These are phyloP conservation scores for Saccharomycopsis fodiens DNA, from an alignment of 805 yeast species.

Conservation along the genomic window DNA sequence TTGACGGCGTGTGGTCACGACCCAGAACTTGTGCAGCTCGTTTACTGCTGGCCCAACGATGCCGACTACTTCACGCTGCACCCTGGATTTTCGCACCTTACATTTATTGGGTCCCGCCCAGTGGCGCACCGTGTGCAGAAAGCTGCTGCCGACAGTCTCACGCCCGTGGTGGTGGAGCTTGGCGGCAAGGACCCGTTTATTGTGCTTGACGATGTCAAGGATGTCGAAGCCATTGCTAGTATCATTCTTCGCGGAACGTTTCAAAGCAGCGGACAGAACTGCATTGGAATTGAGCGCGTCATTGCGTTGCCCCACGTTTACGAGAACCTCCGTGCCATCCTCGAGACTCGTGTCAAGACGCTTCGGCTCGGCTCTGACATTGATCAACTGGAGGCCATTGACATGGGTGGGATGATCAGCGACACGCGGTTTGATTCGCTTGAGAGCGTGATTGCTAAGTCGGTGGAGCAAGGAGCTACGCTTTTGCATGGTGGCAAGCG, in stretches of 20 bases:
- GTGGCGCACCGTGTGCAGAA: conserved; percentile 83
- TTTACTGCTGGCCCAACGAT: conserved; percentile 82
- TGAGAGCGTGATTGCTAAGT: conserved; percentile 61
- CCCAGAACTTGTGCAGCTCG: conserved; percentile 79
- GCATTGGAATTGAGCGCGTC: conserved; percentile 95
- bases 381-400: conserved; percentile 84
- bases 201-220: conserved; percentile 72
- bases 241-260: conserved; percentile 90
- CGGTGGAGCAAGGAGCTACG: conserved; percentile 75
- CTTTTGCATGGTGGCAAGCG: conserved; percentile 76
- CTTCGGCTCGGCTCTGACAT: conserved; percentile 85
- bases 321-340: conserved; percentile 47
- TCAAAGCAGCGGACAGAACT: conserved; percentile 96
- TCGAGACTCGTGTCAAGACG: conserved; percentile 48
- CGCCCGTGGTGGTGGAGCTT: conserved; percentile 91
- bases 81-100: conserved; percentile 75
- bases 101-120: conserved; percentile 93
- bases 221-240: conserved; percentile 54
- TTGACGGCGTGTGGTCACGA: conserved; percentile 67
- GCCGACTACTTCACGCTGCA: conserved; percentile 85
- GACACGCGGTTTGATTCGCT: conserved; percentile 63
- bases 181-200: conserved; percentile 96
- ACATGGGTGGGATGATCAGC: conserved; percentile 93
- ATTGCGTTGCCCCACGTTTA: conserved; percentile 70
- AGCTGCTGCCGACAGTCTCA: conserved; percentile 78